Conservation (phyloP, 768 basidiomycete genomes). For the Nidularia pulvinata region DNA sequence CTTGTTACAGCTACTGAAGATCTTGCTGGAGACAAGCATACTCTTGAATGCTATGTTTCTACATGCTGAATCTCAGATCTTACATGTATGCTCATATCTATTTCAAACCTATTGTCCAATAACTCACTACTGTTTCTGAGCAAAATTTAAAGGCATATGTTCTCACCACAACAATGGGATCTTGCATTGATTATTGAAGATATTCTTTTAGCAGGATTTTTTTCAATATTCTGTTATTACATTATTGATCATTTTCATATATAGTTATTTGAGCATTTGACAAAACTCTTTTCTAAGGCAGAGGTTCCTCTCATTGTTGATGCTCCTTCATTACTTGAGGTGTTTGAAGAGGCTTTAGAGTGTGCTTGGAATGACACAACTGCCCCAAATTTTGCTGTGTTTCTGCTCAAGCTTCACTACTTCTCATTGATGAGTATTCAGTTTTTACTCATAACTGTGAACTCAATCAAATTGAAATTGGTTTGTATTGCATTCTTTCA, state of each 20-base stretch:
- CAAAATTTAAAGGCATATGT: conserved; percentile 9
- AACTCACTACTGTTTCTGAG: conserved; percentile 7
- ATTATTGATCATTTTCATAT: not conserved
- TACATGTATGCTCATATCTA: conserved; percentile 14
- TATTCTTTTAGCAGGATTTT: conserved; percentile 9
- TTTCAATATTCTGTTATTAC: not conserved
- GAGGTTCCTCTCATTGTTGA: conserved; percentile 13
- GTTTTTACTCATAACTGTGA: conserved; percentile 1
- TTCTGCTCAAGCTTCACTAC: not conserved
- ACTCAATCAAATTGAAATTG: not conserved
- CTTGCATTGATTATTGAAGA: conserved; percentile 11
- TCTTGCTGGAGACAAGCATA: not conserved
- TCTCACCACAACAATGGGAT: not conserved
- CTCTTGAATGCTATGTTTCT: conserved; percentile 18
- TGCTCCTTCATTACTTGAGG: conserved; percentile 12
- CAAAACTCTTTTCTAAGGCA: conserved; percentile 15
- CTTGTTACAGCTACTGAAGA: conserved; percentile 11
- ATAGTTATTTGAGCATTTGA: conserved; percentile 18
- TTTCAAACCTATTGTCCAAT: conserved; percentile 12
- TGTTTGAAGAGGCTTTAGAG: conserved; percentile 6
- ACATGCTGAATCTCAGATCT: conserved; percentile 28
- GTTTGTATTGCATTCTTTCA: not conserved
- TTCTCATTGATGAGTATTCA: not conserved
- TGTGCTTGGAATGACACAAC: conserved; percentile 4
- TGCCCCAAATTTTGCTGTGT: not conserved